Conservation (phyloP, 441 rosid genomes). For the Adansonia madagascariensis region DNA sequence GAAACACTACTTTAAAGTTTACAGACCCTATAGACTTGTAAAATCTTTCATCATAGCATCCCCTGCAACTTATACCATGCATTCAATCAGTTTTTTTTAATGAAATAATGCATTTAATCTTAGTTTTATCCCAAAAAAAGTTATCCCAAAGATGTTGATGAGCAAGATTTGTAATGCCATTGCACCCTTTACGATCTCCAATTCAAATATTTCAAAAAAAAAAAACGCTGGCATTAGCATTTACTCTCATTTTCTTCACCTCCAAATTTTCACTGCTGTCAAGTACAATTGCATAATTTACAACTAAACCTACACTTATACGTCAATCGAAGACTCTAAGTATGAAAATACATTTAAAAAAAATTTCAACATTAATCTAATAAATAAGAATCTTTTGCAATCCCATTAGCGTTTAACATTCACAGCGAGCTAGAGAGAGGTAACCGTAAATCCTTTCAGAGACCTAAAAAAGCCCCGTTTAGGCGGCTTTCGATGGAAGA, state of each 20-base stretch:
- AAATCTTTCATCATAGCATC: neutral
- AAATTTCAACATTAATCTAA: neutral
- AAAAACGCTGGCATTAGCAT: neutral
- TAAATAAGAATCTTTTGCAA: neutral
- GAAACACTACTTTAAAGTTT: neutral
- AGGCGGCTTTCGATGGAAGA: slow-evolving; percentile 74
- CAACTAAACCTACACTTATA: neutral
- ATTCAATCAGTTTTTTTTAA: neutral
- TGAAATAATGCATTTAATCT: neutral
- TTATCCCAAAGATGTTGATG: neutral
- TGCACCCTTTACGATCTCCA: neutral
- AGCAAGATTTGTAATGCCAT: neutral
- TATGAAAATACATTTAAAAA: neutral
- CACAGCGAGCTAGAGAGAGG: slow-evolving; percentile 24
- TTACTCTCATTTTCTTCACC: neutral
- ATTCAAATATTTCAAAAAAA: neutral
- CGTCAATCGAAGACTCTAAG: neutral
- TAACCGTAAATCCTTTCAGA: slow-evolving; percentile 86
- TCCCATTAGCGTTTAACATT: neutral
- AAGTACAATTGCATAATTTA: neutral
- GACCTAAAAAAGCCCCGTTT: slow-evolving; percentile 79
- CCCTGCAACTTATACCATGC: neutral
- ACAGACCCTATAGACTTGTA: neutral
- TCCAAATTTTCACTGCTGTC: neutral
- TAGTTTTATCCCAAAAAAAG: neutral